Conservation (phyloP, 1,139 yeast genomes). For the Hemisphaericaspora lyxosophila region DNA sequence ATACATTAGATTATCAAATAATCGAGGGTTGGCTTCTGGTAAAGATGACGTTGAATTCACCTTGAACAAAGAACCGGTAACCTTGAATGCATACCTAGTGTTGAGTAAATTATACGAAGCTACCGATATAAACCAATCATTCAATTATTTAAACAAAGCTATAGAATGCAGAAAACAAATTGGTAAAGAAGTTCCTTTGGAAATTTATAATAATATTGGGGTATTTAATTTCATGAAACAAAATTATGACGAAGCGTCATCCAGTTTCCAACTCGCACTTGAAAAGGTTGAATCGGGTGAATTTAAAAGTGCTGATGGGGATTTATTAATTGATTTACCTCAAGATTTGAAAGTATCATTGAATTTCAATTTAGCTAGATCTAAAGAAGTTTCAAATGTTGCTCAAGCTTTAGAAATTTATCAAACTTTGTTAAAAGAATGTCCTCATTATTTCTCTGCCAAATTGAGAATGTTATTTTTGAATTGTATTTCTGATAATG, state of each 20-base stretch:
- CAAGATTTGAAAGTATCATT: constrained; percentile 47
- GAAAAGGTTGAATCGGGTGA: constrained; percentile 19
- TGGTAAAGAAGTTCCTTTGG: constrained; percentile 56
- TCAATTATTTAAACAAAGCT: constrained; percentile 57
- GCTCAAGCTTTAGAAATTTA: constrained; percentile 54
- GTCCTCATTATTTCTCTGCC: constrained; percentile 78
- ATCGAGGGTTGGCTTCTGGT: constrained; percentile 36
- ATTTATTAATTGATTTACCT: constrained; percentile 24
- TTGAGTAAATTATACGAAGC: constrained; percentile 70
- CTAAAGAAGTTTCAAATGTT: constrained; percentile 49
- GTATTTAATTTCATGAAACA: constrained; percentile 74
- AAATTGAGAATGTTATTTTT: constrained; percentile 67
- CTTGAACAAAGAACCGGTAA: constrained; percentile 58
- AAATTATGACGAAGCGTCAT: constrained; percentile 44
- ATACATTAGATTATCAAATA: constrained; percentile 61
- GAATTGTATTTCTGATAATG: constrained; percentile 31
- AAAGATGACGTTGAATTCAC: constrained; percentile 25
- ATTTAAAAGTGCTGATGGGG: constrained; percentile 27
- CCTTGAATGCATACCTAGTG: constrained; percentile 65
- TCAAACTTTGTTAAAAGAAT: constrained; percentile 49
- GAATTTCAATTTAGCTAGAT: constrained; percentile 63
- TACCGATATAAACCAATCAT: constrained; percentile 56
- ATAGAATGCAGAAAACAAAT: constrained; percentile 50
- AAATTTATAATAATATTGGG: constrained; percentile 80
- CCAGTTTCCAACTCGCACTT: constrained; percentile 52